These are phyloP conservation scores for Cladosporium sphaerospermum DNA, from an alignment of 2,329 filamentous ascomycete genomes.

Conservation along the genomic window DNA sequence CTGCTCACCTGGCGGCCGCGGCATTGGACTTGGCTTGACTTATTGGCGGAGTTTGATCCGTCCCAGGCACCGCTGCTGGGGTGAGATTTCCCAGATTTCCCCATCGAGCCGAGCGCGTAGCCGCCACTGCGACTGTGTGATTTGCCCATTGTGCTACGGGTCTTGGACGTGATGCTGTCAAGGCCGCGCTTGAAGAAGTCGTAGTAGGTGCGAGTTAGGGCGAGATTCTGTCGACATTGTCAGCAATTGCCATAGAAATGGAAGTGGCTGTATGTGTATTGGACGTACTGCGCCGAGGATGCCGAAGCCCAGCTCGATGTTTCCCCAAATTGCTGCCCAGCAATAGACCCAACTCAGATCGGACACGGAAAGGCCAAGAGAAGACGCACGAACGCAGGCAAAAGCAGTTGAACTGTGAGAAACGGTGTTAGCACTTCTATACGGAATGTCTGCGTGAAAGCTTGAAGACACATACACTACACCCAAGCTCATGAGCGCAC, in stretches of 20 bases:
- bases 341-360: constrained; percentile 22
- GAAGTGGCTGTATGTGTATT: neutral
- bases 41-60: neutral
- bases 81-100: neutral
- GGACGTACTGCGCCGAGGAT: constrained; percentile 21
- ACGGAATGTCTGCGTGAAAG: neutral
- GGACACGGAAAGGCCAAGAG: constrained; percentile 18
- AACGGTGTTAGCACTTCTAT: neutral
- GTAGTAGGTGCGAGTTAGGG: constrained; percentile 11
- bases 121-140: neutral
- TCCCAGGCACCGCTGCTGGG: constrained; percentile 1
- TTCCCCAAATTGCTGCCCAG: constrained; percentile 26
- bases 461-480: neutral
- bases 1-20: neutral
- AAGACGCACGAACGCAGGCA: constrained; percentile 23
- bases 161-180: constrained; percentile 2
- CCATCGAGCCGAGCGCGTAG: neutral
- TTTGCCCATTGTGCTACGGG: neutral
- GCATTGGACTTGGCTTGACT: neutral
- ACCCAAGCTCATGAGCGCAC: constrained; percentile 24
- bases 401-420: constrained; percentile 18
- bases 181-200: constrained; percentile 7
- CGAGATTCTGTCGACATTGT: constrained; percentile 16
- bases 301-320: constrained; percentile 23
- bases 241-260: neutral